These are phyloP conservation scores for Amylocarpus encephaloides DNA, from an alignment of 2,329 filamentous ascomycete species.

Conservation along the genomic window DNA sequence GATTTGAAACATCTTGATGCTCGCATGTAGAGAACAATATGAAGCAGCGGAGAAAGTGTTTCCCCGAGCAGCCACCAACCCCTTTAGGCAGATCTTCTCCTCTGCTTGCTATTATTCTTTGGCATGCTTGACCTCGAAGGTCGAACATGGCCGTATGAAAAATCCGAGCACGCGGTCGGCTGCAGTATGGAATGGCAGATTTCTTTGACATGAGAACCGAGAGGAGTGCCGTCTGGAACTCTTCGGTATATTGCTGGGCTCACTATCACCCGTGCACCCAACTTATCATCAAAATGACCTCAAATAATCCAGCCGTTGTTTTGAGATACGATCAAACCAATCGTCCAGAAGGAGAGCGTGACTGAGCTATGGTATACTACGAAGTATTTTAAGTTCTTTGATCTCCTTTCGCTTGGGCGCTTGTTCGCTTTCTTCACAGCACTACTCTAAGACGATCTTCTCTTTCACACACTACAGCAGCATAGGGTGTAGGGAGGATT, in stretches of 20 bases:
- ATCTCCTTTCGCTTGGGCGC: too few species aligned
- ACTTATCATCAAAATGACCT: not conserved
- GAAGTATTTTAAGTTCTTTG: too few species aligned
- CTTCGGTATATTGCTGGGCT: too few species aligned
- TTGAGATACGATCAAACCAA: too few species aligned
- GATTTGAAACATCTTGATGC: not conserved
- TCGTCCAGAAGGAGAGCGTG: too few species aligned
- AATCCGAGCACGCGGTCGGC: slow-evolving; percentile 5
- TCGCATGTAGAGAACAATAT: slow-evolving; percentile 24
- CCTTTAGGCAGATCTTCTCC: slow-evolving; percentile 5
- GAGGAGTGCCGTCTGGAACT: too few species aligned
- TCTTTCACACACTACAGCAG: too few species aligned
- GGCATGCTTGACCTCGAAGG: not conserved
- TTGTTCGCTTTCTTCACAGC: too few species aligned
- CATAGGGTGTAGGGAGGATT: too few species aligned
- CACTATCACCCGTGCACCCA: too few species aligned
- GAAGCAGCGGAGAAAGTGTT: slow-evolving; percentile 12
- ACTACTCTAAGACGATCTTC: too few species aligned
- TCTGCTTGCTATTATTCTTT: slow-evolving; percentile 16
- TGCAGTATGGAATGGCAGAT: slow-evolving; percentile 15
- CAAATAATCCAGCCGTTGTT: not conserved
- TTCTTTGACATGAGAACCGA: not conserved
- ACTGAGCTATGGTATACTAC: too few species aligned
- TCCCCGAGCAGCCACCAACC: slow-evolving; percentile 1
- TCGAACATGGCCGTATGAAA: not conserved